Percentiles rank a stretch among this genome's conserved stretches.
These are phyloP conservation scores for Berkeleyomyces basicola DNA, from an alignment of 2,329 filamentous ascomycete genomes.

Conservation along the genomic window DNA sequence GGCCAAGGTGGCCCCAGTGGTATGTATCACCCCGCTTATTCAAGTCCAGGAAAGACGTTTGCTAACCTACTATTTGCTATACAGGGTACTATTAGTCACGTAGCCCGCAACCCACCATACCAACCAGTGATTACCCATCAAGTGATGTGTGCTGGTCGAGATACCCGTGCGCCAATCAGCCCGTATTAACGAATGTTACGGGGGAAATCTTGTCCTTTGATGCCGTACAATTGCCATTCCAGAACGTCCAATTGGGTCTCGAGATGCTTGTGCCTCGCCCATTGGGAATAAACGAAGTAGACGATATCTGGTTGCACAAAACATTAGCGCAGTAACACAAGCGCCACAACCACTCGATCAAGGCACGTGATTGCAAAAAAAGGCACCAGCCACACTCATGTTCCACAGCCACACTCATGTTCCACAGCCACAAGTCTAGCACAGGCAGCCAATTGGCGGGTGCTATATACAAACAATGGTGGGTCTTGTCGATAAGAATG, in stretches of 20 bases:
- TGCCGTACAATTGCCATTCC: no score
- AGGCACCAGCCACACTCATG: no score
- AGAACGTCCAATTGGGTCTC: not conserved
- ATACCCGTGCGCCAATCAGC: no score
- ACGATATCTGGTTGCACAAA: not conserved
- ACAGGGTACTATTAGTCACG: conserved; percentile 2
- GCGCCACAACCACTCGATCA: not conserved
- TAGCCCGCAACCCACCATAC: not conserved
- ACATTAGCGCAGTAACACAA: not conserved
- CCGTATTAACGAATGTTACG: no score
- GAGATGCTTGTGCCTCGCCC: not conserved
- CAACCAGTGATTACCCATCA: not conserved
- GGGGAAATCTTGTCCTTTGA: no score
- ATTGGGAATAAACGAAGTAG: not conserved
- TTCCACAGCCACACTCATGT: not conserved
- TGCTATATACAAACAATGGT: conserved; percentile 1
- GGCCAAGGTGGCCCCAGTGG: conserved; percentile 1
- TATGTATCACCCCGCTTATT: not conserved
- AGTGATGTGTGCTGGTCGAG: not conserved
- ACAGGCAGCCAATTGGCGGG: no score
- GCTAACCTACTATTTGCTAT: not conserved
- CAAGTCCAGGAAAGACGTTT: not conserved
- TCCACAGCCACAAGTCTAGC: no score
- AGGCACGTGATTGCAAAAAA: not conserved
- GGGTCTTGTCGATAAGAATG: conserved; percentile 5